A percentile compares a stretch with the other conserved stretches of the same genome.
Evolutionary conservation across 768 basidiomycete species (phyloP).

Genomic region (Leucosporidium scottii): DNA sequence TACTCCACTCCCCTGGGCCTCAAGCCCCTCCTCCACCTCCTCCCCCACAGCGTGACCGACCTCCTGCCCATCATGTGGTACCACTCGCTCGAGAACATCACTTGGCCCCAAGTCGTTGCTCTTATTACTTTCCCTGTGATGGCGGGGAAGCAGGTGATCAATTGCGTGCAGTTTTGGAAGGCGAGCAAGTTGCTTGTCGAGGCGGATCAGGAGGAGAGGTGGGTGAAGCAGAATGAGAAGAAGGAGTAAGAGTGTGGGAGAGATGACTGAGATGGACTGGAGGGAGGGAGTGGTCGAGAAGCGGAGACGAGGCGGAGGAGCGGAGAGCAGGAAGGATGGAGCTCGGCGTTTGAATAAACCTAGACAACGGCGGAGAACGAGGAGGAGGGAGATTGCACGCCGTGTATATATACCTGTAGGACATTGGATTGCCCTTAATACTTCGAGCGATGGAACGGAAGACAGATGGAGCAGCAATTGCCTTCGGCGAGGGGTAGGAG

Average conservation of each 20-base stretch:
- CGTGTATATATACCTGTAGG: too few species aligned
- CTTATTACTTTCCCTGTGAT: slow-evolving; percentile 60
- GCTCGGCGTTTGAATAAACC: too few species aligned
- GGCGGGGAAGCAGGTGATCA: slow-evolving; percentile 79
- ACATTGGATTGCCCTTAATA: too few species aligned
- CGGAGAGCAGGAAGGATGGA: too few species aligned
- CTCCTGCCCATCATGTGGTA: slow-evolving; percentile 15
- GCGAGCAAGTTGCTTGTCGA: slow-evolving; percentile 51
- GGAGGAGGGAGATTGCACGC: too few species aligned
- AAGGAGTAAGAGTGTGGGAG: neutral
- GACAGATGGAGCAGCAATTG: too few species aligned
- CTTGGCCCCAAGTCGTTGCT: slow-evolving; percentile 72
- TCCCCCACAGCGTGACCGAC: slow-evolving; percentile 22
- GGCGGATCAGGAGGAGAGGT: slow-evolving; percentile 27
- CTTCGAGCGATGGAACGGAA: too few species aligned
- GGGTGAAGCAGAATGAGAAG: slow-evolving; percentile 1
- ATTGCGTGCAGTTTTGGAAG: slow-evolving; percentile 95
- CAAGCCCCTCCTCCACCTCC: slow-evolving; percentile 32
- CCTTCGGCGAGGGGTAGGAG: too few species aligned
- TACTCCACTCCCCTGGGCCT: slow-evolving; percentile 62
- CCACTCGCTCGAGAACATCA: slow-evolving; percentile 44
- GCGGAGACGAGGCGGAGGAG: too few species aligned
- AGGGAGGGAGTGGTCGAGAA: neutral
- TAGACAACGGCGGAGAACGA: too few species aligned
- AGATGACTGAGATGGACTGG: neutral